Conservation (phyloP, 2,329 filamentous ascomycete genomes). For the Phyllosticta ampelicida region DNA sequence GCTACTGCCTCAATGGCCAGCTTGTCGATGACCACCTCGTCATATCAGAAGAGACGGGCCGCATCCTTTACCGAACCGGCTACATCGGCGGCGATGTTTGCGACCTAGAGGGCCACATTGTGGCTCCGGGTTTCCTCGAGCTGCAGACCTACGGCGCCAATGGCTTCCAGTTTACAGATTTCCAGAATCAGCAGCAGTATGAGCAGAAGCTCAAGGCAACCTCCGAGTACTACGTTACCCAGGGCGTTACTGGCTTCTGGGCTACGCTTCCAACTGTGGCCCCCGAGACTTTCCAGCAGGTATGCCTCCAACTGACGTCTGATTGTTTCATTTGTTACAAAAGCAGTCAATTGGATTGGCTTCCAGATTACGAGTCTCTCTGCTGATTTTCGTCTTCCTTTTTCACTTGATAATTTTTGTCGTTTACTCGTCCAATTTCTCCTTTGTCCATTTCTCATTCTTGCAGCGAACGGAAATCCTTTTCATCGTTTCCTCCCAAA, state of each 20-base stretch:
- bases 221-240: constrained; percentile 39
- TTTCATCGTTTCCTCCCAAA: no score
- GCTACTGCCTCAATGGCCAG: constrained; percentile 33
- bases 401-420: not conserved
- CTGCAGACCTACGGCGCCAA: constrained; percentile 44
- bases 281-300: constrained; percentile 36
- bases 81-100: constrained; percentile 35
- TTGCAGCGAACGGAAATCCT: no score
- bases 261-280: constrained; percentile 43
- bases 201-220: constrained; percentile 34
- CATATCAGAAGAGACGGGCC: constrained; percentile 35
- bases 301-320: constrained; percentile 13
- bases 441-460: not conserved
- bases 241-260: constrained; percentile 45
- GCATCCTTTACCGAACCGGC: constrained; percentile 32
- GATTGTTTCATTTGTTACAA: not conserved
- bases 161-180: constrained; percentile 46
- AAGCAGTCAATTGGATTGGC: not conserved
- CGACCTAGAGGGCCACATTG: constrained; percentile 39
- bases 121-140: constrained; percentile 46
- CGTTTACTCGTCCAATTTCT: not conserved
- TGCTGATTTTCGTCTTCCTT: not conserved
- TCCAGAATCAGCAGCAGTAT: constrained; percentile 33
- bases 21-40: constrained; percentile 35
- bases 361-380: not conserved